These are phyloP conservation scores for Pseudonitzschia delicatissima DNA, from an alignment of 108 stramenopile species.

Conservation along the genomic window DNA sequence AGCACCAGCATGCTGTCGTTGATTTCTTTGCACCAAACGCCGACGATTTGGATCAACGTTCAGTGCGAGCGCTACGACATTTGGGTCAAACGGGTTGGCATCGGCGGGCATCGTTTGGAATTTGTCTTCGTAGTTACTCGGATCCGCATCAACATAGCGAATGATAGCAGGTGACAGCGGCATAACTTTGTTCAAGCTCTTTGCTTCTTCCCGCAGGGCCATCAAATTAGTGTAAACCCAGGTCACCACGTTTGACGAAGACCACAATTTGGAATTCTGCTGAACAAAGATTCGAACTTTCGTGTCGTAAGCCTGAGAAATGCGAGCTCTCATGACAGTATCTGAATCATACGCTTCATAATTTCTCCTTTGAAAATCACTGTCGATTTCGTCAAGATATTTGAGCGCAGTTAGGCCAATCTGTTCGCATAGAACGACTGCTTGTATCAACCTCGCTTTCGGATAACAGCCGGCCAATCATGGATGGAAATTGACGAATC, in stretches of 20 bases:
- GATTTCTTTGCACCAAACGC: constrained; percentile 47
- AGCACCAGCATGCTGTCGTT: constrained; percentile 1
- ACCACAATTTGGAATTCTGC: constrained; percentile 48
- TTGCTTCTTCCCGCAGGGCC: constrained; percentile 10
- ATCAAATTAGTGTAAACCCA: constrained; percentile 31
- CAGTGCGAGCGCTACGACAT: constrained; percentile 69
- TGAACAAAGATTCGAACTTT: constrained; percentile 44
- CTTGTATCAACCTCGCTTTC: constrained; percentile 44
- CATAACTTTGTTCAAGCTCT: constrained; percentile 8
- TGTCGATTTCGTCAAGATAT: not conserved
- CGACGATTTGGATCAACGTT: constrained; percentile 63
- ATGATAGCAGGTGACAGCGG: constrained; percentile 45
- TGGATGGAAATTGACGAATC: constrained; percentile 38
- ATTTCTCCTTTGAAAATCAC: not conserved
- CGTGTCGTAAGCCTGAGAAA: constrained; percentile 29
- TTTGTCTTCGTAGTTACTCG: constrained; percentile 58
- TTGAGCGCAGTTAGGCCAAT: constrained; percentile 53
- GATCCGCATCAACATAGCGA: constrained; percentile 62
- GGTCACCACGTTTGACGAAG: constrained; percentile 14
- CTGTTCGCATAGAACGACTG: constrained; percentile 39
- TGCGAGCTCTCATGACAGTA: constrained; percentile 12
- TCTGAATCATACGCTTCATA: not conserved
- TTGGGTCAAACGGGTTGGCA: constrained; percentile 70
- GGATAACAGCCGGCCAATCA: constrained; percentile 35
- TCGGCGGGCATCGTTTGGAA: constrained; percentile 74